Evolutionary conservation across 1,139 yeast species (phyloP), one percentile per base, ranked within the genome.

Genomic region (Diutina rugosa): DNA sequence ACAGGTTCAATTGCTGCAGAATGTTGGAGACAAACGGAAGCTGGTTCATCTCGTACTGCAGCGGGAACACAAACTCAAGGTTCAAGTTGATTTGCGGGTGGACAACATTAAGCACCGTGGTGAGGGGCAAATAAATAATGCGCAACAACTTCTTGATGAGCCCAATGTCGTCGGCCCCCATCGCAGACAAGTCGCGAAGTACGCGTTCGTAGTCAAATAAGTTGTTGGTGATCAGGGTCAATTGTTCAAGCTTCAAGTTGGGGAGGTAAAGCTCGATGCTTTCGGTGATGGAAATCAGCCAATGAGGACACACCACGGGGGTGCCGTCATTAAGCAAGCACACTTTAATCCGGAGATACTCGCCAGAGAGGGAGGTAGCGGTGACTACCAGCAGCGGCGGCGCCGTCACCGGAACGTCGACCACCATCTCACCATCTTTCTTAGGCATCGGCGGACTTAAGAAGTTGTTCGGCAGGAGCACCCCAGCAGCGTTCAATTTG

Each of bases 361-460:
- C 85, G 3, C 98, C 98, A 21, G 85, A 80, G 56, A 93, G 73
- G 0, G 97, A 90, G 0, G 97, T 90, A 0, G 97, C 95, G 0
- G 98, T 91, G 18, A 93, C 96, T 65, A 90, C 83, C 6, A 95
- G 84, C 53, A 49, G 53, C 12, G 49, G 49, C 28, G 35, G 38
- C 12, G 16, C 38, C 14, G 44, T 6, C 44, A 49, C 21, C 4
- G 41, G 29, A 16, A 49, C 28, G 21, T 32, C 53, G 9, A 32
- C 44, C 14, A 29, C 53, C 3, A 14, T 29, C 18, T 29, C 51
- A n/a, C 41, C 41, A 12, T 47, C 51, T 38, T 47, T 47, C n/a
- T 47, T 47, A 6, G 51, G 51, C 16, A 49, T 63, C 0, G 70
- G 60, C 0, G 75, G 75, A 0, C 75, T 70, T 56, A 73, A 67